These are phyloP conservation scores for Auricularia auricula-judae DNA, from an alignment of 768 basidiomycete species.

Conservation along the genomic window DNA sequence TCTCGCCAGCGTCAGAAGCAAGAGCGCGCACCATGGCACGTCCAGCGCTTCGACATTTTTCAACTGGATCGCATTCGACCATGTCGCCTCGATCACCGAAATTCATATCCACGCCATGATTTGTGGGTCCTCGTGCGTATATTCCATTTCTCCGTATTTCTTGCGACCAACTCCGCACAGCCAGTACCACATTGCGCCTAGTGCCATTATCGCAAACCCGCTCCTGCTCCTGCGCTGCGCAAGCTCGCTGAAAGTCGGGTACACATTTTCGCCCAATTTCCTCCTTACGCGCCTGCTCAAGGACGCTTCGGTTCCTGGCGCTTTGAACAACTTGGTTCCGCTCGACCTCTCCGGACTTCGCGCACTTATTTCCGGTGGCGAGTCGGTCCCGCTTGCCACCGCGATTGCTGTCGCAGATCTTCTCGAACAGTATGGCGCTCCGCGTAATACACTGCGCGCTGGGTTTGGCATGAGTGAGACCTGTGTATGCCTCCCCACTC, in stretches of 20 bases:
- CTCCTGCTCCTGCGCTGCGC: slow-evolving; percentile 20
- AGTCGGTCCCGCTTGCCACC: slow-evolving; percentile 28
- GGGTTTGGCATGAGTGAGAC: slow-evolving; percentile 39
- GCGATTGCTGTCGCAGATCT: slow-evolving; percentile 27
- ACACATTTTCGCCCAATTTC: slow-evolving; percentile 32
- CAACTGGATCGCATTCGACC: slow-evolving; percentile 39
- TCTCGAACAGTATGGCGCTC: slow-evolving; percentile 18
- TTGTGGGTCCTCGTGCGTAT: slow-evolving; percentile 15
- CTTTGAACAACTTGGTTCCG: slow-evolving; percentile 12
- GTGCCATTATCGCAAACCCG: slow-evolving; percentile 11
- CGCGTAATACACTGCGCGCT: slow-evolving; percentile 19
- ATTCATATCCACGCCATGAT: slow-evolving; percentile 29
- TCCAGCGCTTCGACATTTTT: slow-evolving; percentile 24
- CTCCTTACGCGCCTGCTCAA: slow-evolving; percentile 27
- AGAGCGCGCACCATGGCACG: slow-evolving; percentile 24
- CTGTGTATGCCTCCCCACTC: slow-evolving; percentile 12
- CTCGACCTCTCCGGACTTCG: slow-evolving; percentile 25
- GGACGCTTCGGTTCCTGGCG: slow-evolving; percentile 15
- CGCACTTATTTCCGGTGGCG: slow-evolving; percentile 32
- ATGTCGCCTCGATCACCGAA: slow-evolving; percentile 33
- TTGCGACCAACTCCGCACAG: slow-evolving; percentile 16
- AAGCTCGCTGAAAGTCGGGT: slow-evolving; percentile 22
- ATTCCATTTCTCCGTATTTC: slow-evolving; percentile 16
- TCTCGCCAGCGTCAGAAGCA: slow-evolving; percentile 22
- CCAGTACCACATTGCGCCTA: slow-evolving; percentile 24